Evolutionary conservation across 2,329 filamentous ascomycete species (phyloP).

Genomic region (Fusarium sp.): DNA sequence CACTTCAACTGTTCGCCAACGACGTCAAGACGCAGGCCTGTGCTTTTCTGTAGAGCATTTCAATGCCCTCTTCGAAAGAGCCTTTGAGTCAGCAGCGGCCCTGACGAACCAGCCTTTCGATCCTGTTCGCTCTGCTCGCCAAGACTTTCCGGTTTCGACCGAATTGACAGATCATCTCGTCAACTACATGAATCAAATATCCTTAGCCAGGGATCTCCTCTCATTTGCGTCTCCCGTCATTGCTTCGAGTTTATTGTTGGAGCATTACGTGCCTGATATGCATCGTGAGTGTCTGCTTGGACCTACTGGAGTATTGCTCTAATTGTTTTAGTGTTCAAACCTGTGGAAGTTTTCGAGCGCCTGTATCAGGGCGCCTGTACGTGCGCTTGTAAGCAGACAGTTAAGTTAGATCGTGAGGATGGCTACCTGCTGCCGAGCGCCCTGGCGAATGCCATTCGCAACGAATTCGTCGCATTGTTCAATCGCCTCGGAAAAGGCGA

Average conservation of each 20-base stretch:
- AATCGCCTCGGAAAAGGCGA: conserved; percentile 4
- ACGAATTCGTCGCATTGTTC: background rate
- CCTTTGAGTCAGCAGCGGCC: conserved; percentile 1
- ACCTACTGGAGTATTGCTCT: background rate
- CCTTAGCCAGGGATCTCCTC: background rate
- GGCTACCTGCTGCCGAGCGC: background rate
- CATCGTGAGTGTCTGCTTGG: background rate
- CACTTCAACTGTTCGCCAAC: background rate
- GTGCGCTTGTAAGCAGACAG: background rate
- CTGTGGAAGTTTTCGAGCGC: background rate
- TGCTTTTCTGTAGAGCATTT: conserved; percentile 3
- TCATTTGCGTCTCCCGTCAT: conserved; percentile 2
- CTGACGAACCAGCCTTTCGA: conserved; percentile 1
- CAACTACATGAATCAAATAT: conserved; percentile 1
- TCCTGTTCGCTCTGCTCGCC: background rate
- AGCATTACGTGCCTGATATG: conserved; percentile 5
- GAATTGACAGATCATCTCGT: background rate
- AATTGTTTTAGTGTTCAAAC: background rate
- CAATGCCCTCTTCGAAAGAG: conserved; percentile 3
- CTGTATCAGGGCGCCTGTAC: background rate
- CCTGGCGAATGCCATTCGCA: background rate
- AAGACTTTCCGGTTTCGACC: background rate
- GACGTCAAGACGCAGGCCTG: background rate
- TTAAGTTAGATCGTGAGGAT: background rate
- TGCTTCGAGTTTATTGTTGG: conserved; percentile 4